phyloP scores from a whole-genome alignment of 108 stramenopile genomes.

The Stephanodiscus minutulus region DNA sequence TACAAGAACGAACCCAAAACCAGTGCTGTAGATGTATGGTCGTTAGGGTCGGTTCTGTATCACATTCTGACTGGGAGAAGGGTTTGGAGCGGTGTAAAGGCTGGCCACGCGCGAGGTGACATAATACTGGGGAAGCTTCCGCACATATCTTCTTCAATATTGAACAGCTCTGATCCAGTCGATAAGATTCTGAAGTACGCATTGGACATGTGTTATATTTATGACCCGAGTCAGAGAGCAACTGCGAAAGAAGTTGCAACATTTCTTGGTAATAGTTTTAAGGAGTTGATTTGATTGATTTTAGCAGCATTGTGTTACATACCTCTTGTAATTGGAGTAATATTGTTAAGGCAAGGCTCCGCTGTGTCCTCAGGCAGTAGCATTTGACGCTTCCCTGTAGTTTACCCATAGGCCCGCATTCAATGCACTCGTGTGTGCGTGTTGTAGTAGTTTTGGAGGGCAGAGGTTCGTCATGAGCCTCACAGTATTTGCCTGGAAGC shows the following conservation, averaged over 20 bases:
- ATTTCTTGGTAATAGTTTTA: slow-evolving; percentile 19
- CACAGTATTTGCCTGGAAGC: neutral
- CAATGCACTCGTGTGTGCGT: too few species aligned
- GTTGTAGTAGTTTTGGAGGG: too few species aligned
- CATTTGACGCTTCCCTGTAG: too few species aligned
- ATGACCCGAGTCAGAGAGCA: slow-evolving; percentile 16
- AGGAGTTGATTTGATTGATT: neutral
- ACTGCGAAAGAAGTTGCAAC: slow-evolving; percentile 19
- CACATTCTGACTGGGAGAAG: slow-evolving; percentile 30
- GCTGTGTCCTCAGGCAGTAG: too few species aligned
- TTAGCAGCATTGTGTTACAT: neutral
- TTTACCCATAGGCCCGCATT: too few species aligned
- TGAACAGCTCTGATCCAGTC: slow-evolving; percentile 20
- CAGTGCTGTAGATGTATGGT: slow-evolving; percentile 25
- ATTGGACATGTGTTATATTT: slow-evolving; percentile 28
- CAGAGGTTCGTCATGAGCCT: too few species aligned
- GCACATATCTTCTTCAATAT: slow-evolving; percentile 9
- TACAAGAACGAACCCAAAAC: slow-evolving; percentile 16
- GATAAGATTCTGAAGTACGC: slow-evolving; percentile 20
- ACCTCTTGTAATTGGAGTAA: too few species aligned
- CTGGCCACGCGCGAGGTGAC: slow-evolving; percentile 15
- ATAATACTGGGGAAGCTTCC: slow-evolving; percentile 17
- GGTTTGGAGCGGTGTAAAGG: slow-evolving; percentile 18
- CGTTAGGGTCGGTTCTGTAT: slow-evolving; percentile 25
- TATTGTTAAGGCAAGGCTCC: too few species aligned